Conservation (phyloP, 1,284 basidiomycete species). For the Apiotrichum gamsii region DNA sequence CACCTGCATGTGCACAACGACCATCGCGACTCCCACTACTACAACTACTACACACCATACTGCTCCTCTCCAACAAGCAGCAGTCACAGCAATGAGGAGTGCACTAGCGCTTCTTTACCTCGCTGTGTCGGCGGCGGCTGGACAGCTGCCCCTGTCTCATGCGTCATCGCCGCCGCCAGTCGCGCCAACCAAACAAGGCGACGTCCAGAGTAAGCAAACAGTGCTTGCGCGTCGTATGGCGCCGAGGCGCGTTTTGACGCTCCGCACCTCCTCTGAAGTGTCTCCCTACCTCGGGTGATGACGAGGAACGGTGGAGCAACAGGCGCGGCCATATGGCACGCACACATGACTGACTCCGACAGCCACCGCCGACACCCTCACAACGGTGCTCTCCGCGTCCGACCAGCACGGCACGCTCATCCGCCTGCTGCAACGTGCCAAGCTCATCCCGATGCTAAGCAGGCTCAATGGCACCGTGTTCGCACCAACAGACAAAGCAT, state of each 20-base stretch:
- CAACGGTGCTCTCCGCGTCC: conserved; percentile 71
- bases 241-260: too few species aligned
- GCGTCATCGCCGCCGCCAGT: too few species aligned
- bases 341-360: neutral
- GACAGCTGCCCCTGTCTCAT: neutral
- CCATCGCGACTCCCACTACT: too few species aligned
- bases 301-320: too few species aligned
- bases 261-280: too few species aligned
- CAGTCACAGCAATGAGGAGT: neutral
- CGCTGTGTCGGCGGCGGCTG: neutral
- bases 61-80: neutral
- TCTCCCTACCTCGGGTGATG: too few species aligned
- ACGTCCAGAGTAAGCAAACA: too few species aligned
- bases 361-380: conserved; percentile 49
- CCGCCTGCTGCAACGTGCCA: conserved; percentile 71
- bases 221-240: too few species aligned
- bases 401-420: conserved; percentile 74
- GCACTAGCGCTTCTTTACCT: neutral
- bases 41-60: neutral
- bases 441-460: conserved; percentile 86
- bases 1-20: too few species aligned
- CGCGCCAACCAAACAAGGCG: too few species aligned
- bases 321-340: too few species aligned
- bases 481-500: conserved; percentile 90
- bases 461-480: conserved; percentile 78